phyloP scores from a whole-genome alignment of 2,329 filamentous ascomycete species.

The Fusarium sp. region DNA sequence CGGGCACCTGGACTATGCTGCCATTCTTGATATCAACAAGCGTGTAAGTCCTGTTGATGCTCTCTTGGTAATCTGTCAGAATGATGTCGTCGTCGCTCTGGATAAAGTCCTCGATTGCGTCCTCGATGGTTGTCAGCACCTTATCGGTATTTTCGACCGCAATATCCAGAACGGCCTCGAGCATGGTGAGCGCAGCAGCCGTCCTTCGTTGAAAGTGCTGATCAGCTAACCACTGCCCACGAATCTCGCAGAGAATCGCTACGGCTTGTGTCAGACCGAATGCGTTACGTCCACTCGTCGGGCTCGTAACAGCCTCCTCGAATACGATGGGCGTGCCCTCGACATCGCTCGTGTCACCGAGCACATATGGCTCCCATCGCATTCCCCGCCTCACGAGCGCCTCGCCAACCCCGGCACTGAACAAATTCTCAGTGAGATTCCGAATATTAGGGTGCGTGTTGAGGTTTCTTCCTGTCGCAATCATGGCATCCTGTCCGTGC shows the following conservation, averaged over 20 bases:
- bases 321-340: background rate
- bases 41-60: slow-evolving; percentile 12
- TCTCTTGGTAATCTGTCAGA: background rate
- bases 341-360: background rate
- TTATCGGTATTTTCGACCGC: background rate
- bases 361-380: slow-evolving; percentile 22
- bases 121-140: slow-evolving; percentile 14
- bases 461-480: slow-evolving; percentile 13
- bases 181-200: slow-evolving; percentile 13
- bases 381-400: background rate
- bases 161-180: slow-evolving; percentile 23
- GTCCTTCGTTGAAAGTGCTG: slow-evolving; percentile 32
- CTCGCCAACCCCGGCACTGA: slow-evolving; percentile 13
- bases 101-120: slow-evolving; percentile 15
- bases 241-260: slow-evolving; percentile 16
- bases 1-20: slow-evolving; percentile 1
- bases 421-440: slow-evolving; percentile 13
- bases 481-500: slow-evolving; percentile 8
- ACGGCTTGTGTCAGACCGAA: slow-evolving; percentile 15
- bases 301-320: background rate
- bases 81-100: slow-evolving; percentile 20
- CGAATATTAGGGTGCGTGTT: slow-evolving; percentile 26
- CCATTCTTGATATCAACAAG: slow-evolving; percentile 22
- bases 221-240: slow-evolving; percentile 16
- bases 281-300: background rate